Conservation (phyloP, 179 eudicot species). For the Actinidia chinensis region DNA sequence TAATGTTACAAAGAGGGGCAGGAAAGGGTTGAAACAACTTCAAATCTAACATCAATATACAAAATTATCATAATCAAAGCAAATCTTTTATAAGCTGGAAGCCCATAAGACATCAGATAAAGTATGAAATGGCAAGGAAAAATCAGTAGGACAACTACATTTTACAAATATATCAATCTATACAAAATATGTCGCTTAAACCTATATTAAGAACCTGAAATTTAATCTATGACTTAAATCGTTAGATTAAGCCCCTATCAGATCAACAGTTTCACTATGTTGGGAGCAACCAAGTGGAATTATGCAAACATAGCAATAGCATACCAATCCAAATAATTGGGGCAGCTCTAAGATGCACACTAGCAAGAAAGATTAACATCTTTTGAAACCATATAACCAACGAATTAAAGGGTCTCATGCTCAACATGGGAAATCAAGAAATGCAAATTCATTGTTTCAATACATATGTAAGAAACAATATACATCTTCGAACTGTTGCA, state of each 20-base stretch:
- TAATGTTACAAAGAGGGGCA: neutral
- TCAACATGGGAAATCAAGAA: neutral
- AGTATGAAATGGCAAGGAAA: neutral
- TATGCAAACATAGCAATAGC: slow-evolving; percentile 4
- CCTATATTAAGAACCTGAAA: neutral
- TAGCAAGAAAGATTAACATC: neutral
- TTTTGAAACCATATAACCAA: neutral
- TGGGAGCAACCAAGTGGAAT: neutral
- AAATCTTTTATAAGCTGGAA: neutral
- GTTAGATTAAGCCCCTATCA: neutral
- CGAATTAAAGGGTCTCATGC: neutral
- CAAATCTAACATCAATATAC: neutral
- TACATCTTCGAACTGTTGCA: neutral
- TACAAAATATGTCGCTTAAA: neutral
- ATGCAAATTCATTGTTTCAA: neutral
- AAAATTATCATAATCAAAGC: neutral
- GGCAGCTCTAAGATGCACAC: neutral
- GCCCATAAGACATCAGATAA: slow-evolving; percentile 7
- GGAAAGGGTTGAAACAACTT: neutral
- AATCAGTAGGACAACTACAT: neutral
- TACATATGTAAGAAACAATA: neutral
- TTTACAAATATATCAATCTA: neutral
- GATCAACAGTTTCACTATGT: neutral
- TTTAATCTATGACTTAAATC: neutral
- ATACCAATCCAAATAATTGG: neutral